These are phyloP conservation scores for Ulota crispa DNA, from an alignment of 225 moss, liverwort and hornwort genomes.

Conservation along the genomic window DNA sequence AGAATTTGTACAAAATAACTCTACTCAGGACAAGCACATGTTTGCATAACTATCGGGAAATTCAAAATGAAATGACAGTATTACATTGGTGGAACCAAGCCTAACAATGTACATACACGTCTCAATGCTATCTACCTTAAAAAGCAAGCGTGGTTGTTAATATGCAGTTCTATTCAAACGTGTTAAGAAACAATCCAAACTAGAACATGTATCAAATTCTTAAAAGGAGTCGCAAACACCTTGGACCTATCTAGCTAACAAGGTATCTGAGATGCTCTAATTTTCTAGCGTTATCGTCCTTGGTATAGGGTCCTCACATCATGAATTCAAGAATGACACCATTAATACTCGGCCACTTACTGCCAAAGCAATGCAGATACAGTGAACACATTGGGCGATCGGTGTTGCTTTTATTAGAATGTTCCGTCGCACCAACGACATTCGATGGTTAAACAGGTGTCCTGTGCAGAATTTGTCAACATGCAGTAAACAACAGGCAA, in stretches of 20 bases:
- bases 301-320: background rate
- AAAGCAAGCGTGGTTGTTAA: background rate
- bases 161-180: background rate
- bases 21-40: no score
- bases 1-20: no score
- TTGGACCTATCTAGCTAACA: background rate
- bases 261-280: background rate
- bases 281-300: background rate
- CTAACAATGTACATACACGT: background rate
- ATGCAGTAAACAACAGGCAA: background rate
- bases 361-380: background rate
- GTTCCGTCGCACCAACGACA: background rate
- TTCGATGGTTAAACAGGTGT: background rate
- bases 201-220: no score
- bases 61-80: no score
- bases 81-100: no score
- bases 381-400: background rate
- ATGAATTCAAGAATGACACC: background rate
- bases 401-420: background rate
- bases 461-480: background rate
- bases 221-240: background rate
- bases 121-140: background rate
- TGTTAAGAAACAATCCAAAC: background rate
- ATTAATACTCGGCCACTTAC: background rate
- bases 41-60: no score